Evolutionary conservation across 805 yeast genomes (phyloP).

Genomic region (Wickerhamiella vanderwaltii): DNA sequence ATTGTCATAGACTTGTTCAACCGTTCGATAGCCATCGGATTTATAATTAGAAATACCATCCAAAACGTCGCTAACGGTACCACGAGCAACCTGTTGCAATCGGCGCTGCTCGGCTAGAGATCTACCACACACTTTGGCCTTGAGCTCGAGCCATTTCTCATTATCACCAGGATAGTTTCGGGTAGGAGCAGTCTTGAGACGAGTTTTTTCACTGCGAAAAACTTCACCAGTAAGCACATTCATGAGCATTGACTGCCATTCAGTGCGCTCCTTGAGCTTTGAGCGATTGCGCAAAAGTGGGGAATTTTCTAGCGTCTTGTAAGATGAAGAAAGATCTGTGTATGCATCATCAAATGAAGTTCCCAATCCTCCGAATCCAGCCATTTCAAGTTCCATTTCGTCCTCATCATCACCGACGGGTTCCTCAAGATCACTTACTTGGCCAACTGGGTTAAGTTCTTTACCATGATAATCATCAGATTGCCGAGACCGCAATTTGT

Average conservation of each 20-base stretch:
- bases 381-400: conserved; percentile 19
- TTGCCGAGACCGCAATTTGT: conserved; percentile 46
- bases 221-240: conserved; percentile 92
- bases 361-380: conserved; percentile 26
- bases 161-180: conserved; percentile 40
- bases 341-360: conserved; percentile 26
- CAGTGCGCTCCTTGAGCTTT: conserved; percentile 53
- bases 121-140: conserved; percentile 71
- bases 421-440: conserved; percentile 14
- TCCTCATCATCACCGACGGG: conserved; percentile 13
- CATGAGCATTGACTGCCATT: conserved; percentile 91
- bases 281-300: conserved; percentile 26
- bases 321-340: conserved; percentile 18
- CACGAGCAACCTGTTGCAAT: conserved; percentile 54
- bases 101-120: conserved; percentile 66
- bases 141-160: conserved; percentile 76
- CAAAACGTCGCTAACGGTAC: conserved; percentile 58
- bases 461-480: conserved; percentile 43
- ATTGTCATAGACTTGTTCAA: conserved; percentile 34
- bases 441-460: conserved; percentile 20
- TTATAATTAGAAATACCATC: conserved; percentile 57
- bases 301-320: conserved; percentile 19
- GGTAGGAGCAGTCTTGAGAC: conserved; percentile 42
- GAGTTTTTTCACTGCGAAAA: conserved; percentile 67
- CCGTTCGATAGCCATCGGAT: conserved; percentile 27